Base-by-base conservation (phyloP, 352 stramenopile genomes). In the Globisporangium irregulare region DNA sequence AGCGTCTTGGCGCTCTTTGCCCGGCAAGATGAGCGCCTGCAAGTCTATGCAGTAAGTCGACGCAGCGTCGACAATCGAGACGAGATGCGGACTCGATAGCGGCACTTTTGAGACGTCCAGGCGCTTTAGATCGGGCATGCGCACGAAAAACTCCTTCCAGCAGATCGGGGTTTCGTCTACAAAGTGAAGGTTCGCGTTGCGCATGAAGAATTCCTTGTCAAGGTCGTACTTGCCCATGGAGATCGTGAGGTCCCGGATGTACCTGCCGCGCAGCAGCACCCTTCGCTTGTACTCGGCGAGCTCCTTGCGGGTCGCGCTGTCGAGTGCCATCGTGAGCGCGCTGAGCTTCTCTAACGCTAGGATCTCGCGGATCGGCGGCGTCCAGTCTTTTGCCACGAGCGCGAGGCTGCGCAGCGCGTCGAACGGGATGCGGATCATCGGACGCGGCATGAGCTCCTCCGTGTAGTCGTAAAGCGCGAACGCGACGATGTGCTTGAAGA, bases 51-150 rank as follows among this genome's bases (percentile, higher is more conserved):
- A 89, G 25, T 68, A 57, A 0, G 18, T 69, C 22, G 76, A 79
- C 7, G 77, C 73, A 0, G 67, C 68, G 10, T 81, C 73, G 15
- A 89, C 24, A 34, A 84, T 57, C 67, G 34, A 80, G 64, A 10
- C 74, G 63, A 22, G 73, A 51, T 86, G 70, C 38, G 66, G 72
- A 10, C 80, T 66, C 14, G 70, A 61, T 32, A 89, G 64, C 4
- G 78, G 78, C 2, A 81, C 63, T 0, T 60, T 63, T 0, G 71
- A 73, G 27, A 89, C 68, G 25, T 89, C 81, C 25, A 89, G 59
- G 9, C 81, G 66, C 7, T 62, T 64, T 3, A 89, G 1, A 61
- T 81, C 78, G 3, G 79, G 75, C 55, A 77, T 78, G 8, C 69
- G 60, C 59, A 64, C 43, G 0, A 89, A 61, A 32, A 86, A 36